Conservation (phyloP, 306 rosid genomes). For the Trichosanthes truncata region DNA sequence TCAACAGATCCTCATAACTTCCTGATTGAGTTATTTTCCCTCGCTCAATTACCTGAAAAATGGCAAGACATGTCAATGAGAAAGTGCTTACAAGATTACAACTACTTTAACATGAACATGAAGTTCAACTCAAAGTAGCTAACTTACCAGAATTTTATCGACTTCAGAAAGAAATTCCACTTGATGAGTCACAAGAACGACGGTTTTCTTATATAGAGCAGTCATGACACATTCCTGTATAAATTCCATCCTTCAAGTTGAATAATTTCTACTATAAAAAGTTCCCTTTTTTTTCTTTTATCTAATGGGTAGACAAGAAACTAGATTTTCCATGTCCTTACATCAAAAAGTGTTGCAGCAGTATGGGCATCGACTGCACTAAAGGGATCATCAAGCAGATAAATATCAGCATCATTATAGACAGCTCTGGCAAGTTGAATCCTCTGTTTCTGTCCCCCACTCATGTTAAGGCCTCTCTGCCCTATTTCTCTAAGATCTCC, state of each 20-base stretch:
- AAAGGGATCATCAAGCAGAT: conserved; percentile 73
- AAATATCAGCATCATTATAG: conserved; percentile 64
- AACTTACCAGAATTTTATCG: conserved; percentile 53
- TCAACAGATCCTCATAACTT: conserved; percentile 48
- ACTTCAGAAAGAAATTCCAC: conserved; percentile 66
- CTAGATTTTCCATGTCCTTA: conserved; percentile 13
- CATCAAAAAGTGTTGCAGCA: conserved; percentile 53
- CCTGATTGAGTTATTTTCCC: conserved; percentile 59
- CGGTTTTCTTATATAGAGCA: conserved; percentile 48
- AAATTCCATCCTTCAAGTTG: neutral
- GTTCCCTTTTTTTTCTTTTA: neutral
- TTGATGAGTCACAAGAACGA: conserved; percentile 78
- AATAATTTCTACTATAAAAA: neutral
- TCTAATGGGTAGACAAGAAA: neutral
- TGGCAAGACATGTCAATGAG: neutral
- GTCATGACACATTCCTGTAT: conserved; percentile 67
- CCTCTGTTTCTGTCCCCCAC: conserved; percentile 90
- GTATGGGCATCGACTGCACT: conserved; percentile 91
- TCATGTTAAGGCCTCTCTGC: conserved; percentile 79
- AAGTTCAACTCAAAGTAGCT: neutral
- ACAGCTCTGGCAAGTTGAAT: conserved; percentile 80
- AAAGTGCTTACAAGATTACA: neutral
- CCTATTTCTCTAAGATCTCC: conserved; percentile 89
- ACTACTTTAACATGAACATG: neutral
- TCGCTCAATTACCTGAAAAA: conserved; percentile 55